A percentile compares a stretch with the other conserved stretches of the same genome.
These are phyloP conservation scores for Styphnolobium japonicum DNA, from an alignment of 306 rosid genomes.

Conservation along the genomic window DNA sequence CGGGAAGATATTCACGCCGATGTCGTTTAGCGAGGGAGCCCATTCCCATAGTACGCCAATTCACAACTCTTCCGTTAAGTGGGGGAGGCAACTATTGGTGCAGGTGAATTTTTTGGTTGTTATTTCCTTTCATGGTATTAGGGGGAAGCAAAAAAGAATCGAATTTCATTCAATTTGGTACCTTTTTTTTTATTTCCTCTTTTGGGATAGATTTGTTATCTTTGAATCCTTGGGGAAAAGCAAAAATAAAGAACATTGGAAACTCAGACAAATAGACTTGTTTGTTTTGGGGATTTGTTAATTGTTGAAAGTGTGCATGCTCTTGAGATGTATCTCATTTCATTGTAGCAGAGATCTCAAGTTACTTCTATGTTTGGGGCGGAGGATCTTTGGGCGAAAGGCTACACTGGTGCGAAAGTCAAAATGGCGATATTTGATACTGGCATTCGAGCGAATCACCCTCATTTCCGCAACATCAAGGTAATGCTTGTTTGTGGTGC, in stretches of 20 bases:
- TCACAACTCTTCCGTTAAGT: conserved; percentile 43
- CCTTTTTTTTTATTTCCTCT: not conserved
- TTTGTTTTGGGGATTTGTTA: not conserved
- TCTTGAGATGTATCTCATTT: conserved; percentile 25
- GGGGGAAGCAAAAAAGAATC: not conserved
- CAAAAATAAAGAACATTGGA: not conserved
- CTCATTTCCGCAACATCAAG: conserved; percentile 92
- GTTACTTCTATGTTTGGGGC: conserved; percentile 93
- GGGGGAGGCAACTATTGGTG: conserved; percentile 63
- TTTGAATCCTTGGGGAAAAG: not conserved
- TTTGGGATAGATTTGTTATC: not conserved
- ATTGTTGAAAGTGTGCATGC: not conserved
- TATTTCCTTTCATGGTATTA: not conserved
- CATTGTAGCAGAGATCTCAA: conserved; percentile 70
- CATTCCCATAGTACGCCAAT: not conserved
- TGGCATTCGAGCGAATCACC: conserved; percentile 90
- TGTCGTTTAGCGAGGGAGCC: conserved; percentile 73
- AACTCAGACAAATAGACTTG: not conserved
- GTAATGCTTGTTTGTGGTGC: conserved; percentile 35
- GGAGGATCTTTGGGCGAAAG: conserved; percentile 75
- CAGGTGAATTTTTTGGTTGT: conserved; percentile 45
- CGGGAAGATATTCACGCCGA: conserved; percentile 81
- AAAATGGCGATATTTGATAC: conserved; percentile 99
- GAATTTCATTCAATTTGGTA: not conserved
- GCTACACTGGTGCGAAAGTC: conserved; percentile 82